phyloP scores from a whole-genome alignment of 164 flowering plant species.

The Aristolochia fimbriata region DNA sequence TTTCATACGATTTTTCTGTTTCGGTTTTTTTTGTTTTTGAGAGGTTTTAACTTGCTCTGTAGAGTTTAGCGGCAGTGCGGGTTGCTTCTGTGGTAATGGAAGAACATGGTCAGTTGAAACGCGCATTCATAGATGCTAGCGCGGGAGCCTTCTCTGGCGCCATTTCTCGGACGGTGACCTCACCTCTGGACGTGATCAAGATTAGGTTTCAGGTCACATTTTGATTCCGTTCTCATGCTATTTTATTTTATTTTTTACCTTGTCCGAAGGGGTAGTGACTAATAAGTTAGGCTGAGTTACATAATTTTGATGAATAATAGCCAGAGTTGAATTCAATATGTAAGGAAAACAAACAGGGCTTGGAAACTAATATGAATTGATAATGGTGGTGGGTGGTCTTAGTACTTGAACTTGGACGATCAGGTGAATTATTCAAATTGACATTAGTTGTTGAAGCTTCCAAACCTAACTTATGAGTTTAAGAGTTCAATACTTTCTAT shows the following conservation, averaged over 20 bases:
- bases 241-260: not conserved
- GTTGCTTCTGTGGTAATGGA: conserved; percentile 25
- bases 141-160: conserved; percentile 88
- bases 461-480: not conserved
- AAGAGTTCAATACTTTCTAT: not conserved
- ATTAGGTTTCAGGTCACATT: conserved; percentile 76
- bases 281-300: too few relatives aligned
- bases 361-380: not conserved
- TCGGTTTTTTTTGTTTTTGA: too few relatives aligned
- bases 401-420: not conserved
- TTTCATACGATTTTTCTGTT: too few relatives aligned
- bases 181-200: conserved; percentile 91
- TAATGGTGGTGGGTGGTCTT: not conserved
- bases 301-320: too few relatives aligned
- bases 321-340: too few relatives aligned
- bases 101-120: conserved; percentile 66
- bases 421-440: not conserved
- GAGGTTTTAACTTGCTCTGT: not conserved
- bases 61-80: not conserved
- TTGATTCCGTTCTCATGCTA: not conserved
- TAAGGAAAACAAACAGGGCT: too few relatives aligned
- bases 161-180: conserved; percentile 76
- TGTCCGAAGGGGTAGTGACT: too few relatives aligned
- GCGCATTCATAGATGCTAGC: conserved; percentile 52
- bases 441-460: not conserved